Percentiles rank a stretch among this genome's conserved stretches.
Evolutionary conservation across 345 rosid genomes (phyloP).

Genomic region (Dovyalis caffra): DNA sequence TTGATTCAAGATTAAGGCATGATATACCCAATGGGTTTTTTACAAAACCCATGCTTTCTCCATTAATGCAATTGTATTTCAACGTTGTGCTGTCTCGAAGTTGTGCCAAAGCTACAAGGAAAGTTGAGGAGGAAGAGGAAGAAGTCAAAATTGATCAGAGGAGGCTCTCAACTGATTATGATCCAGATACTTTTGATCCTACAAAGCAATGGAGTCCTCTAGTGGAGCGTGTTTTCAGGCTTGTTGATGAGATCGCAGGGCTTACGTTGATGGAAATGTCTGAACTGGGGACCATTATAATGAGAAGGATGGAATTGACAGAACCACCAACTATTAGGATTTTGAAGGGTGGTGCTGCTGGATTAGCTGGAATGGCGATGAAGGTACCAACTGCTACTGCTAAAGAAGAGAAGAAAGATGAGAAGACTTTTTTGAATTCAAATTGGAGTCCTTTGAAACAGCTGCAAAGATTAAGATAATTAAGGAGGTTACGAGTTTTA

Average conservation of each 20-base stretch:
- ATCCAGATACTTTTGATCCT: not conserved
- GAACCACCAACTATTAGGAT: not conserved
- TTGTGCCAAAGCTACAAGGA: not conserved
- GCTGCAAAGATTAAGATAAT: constrained; percentile 74
- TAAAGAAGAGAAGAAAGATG: constrained; percentile 69
- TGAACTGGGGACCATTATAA: not conserved
- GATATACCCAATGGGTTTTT: too few species aligned
- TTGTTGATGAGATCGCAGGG: not conserved
- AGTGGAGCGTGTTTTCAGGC: not conserved
- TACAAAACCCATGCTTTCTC: too few species aligned
- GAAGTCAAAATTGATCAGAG: not conserved
- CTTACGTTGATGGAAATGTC: not conserved
- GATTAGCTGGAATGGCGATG: constrained; percentile 42
- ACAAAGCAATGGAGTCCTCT: not conserved
- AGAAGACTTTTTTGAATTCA: constrained; percentile 80
- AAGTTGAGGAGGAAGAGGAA: not conserved
- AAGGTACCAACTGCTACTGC: constrained; percentile 37
- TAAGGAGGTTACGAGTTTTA: constrained; percentile 75
- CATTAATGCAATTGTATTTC: too few species aligned
- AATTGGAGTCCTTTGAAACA: constrained; percentile 68
- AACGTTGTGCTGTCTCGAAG: not conserved
- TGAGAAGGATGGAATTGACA: not conserved
- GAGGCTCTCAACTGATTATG: not conserved
- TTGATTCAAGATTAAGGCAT: too few species aligned
- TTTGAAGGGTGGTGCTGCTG: constrained; percentile 38